Conservation (phyloP, 1,139 yeast species). For the Suhomyces ambrosiae region DNA sequence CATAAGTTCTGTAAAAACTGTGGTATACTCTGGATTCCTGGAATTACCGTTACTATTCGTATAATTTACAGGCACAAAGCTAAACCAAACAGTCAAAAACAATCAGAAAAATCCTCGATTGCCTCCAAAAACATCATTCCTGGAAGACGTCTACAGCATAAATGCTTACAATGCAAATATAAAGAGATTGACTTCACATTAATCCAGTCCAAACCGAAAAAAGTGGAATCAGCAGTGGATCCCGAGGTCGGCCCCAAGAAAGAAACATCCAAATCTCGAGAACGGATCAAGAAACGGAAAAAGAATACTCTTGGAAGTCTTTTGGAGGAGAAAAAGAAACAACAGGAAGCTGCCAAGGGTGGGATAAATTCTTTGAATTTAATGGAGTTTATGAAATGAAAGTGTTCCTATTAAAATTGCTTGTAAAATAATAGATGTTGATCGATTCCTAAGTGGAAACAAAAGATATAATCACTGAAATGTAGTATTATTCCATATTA, state of each 20-base stretch:
- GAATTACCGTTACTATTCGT: slow-evolving; percentile 39
- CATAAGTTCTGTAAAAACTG: slow-evolving; percentile 50
- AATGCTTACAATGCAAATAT: slow-evolving; percentile 34
- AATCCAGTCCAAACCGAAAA: slow-evolving; percentile 11
- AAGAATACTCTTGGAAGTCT: slow-evolving; percentile 38
- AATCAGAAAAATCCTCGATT: not conserved
- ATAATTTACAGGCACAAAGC: slow-evolving; percentile 20
- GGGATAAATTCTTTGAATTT: slow-evolving; percentile 41
- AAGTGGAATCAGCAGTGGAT: not conserved
- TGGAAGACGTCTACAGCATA: slow-evolving; percentile 24
- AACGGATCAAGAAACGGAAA: slow-evolving; percentile 34
- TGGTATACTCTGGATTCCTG: slow-evolving; percentile 48
- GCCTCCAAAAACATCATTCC: slow-evolving; percentile 1
- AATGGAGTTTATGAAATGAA: slow-evolving; percentile 49
- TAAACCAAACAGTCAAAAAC: slow-evolving; percentile 16
- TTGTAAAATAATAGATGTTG: too few species aligned
- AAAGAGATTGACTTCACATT: slow-evolving; percentile 14
- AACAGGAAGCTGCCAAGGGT: slow-evolving; percentile 28
- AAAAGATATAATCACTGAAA: too few species aligned
- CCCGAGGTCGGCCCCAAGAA: slow-evolving; percentile 1
- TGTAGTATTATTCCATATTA: too few species aligned
- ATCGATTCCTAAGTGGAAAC: too few species aligned
- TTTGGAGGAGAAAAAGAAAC: slow-evolving; percentile 46
- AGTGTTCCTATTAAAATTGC: too few species aligned
- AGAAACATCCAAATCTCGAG: slow-evolving; percentile 22